Evolutionary conservation across 179 eudicot genomes (phyloP).

Genomic region (Nepenthes alata): DNA sequence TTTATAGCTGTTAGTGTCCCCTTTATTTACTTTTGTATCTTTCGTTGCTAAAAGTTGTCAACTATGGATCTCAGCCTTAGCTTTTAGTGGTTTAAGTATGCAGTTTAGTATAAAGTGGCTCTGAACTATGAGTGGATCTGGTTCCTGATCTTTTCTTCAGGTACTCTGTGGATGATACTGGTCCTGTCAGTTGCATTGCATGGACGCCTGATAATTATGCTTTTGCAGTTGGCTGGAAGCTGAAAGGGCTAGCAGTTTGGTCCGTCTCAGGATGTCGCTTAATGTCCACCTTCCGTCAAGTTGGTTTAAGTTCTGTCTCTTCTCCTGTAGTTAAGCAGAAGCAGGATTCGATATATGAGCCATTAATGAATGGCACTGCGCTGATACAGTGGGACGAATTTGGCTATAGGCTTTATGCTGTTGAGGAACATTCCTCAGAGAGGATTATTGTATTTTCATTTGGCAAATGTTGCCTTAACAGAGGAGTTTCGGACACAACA

Average conservation of each 20-base stretch:
- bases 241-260: slow-evolving; percentile 94
- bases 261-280: slow-evolving; percentile 97
- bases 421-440: slow-evolving; percentile 73
- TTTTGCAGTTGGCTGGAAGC: slow-evolving; percentile 98
- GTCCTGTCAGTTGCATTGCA: slow-evolving; percentile 78
- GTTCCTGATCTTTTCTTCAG: slow-evolving; percentile 31
- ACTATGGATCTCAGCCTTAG: too few species aligned
- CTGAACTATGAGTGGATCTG: neutral
- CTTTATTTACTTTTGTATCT: too few species aligned
- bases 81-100: too few species aligned
- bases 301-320: slow-evolving; percentile 69
- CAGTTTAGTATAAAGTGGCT: too few species aligned
- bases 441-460: slow-evolving; percentile 77
- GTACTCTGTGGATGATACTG: slow-evolving; percentile 85
- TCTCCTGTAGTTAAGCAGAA: slow-evolving; percentile 74
- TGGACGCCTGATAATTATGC: slow-evolving; percentile 98
- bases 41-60: too few species aligned
- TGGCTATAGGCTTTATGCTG: slow-evolving; percentile 88
- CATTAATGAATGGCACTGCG: slow-evolving; percentile 82
- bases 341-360: slow-evolving; percentile 68
- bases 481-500: slow-evolving; percentile 88
- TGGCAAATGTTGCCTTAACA: slow-evolving; percentile 87
- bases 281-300: slow-evolving; percentile 95
- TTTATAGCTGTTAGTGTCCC: too few species aligned
- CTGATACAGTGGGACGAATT: slow-evolving; percentile 92